Evolutionary conservation across 139 green algal genomes (phyloP), one percentile per base, ranked within the genome.

Genomic region (Chlorella sp.): DNA sequence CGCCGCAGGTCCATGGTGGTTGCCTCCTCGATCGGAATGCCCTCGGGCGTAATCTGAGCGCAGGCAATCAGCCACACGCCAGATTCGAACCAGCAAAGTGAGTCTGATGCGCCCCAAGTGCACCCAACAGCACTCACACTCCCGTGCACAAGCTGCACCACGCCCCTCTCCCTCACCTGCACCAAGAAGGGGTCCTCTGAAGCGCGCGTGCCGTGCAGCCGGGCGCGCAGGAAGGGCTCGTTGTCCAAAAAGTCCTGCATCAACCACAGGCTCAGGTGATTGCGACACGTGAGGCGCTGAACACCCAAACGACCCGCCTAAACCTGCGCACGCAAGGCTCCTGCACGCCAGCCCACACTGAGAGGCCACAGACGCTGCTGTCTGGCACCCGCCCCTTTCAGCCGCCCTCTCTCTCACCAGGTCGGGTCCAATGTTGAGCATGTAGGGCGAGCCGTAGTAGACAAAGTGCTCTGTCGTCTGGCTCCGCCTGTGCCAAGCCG

Each of bases 1-100:
- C 74, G 33, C 2, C 82, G 35, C 31, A 85, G 61, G 50, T 87
- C 82, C 62, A 67, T 77, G 36, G 75, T 82, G 29, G 76, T 81
- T 27, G 80, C 76, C 55, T 80, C 76, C 72, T 88, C 82, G 20
- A 88, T 79, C 31, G 82, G 72, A 17, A 88, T 74, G 31, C 82
- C 82, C 34, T 88, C 82, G 27, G 82, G 78, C 14, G 82, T 88
- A 22, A 88, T 30, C 49, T 86, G 20, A 66, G 49, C n/a, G n/a
- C n/a, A n/a, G n/a, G n/a, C n/a, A n/a, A n/a, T n/a, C n/a, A n/a
- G n/a, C n/a, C n/a, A n/a, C n/a, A n/a, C n/a, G n/a, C n/a, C n/a
- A n/a, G n/a, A n/a, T n/a, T n/a, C n/a, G n/a, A n/a, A n/a, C n/a
- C n/a, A n/a, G n/a, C n/a, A n/a, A n/a, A n/a, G n/a, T n/a, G n/a